Evolutionary conservation across 2,329 filamentous ascomycete genomes (phyloP), one percentile per base, ranked within the genome.

Genomic region (Escovopsis weberi): DNA sequence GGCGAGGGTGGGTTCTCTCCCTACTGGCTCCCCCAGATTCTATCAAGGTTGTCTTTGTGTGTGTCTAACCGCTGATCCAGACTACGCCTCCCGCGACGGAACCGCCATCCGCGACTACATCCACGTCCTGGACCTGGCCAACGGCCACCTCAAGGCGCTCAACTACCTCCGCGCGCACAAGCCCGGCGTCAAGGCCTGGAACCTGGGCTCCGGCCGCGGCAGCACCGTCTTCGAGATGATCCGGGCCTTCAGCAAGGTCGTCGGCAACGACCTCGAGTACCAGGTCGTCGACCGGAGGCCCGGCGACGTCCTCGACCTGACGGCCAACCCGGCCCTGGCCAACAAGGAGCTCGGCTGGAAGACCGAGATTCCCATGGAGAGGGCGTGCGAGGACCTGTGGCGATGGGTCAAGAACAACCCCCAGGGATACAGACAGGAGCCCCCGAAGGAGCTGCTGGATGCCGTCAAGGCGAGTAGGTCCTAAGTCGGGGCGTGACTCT

Each of bases 31-130:
- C 6, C 12, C 45, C 12, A 12, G 15, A 23, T 30, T 4, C 11
- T 7, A 33, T 12, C 28, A 26, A 36, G n/a, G 7, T 37, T 18
- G 12, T 15, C 15, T 15, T 15, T 15, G 15, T 15, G 15, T 15
- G 15, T 15, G 15, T 32, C 28, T 9, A 32, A 11, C 28, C 4
- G 11, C 28, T 32, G 3, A 32, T 32, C 11, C 28, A 93, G 88
- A 98, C 70, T 98, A 98, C 69, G 60, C 72, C 30, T 94, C 87
- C 42, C 82, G 80, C 54, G 88, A 95, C 60, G 88, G 88, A 50
- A 95, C 88, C 42, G 85, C 86, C 48, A 94, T 95, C 61, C 83
- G 91, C 54, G 91, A 98, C 68, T 98, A 98, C 72, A 95, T 98
- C 63, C 88, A 95, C 70, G 85, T 95, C 45, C 74, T 94, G 49